Conservation (phyloP, 2,329 filamentous ascomycete species). For the Emergomyces orientalis region DNA sequence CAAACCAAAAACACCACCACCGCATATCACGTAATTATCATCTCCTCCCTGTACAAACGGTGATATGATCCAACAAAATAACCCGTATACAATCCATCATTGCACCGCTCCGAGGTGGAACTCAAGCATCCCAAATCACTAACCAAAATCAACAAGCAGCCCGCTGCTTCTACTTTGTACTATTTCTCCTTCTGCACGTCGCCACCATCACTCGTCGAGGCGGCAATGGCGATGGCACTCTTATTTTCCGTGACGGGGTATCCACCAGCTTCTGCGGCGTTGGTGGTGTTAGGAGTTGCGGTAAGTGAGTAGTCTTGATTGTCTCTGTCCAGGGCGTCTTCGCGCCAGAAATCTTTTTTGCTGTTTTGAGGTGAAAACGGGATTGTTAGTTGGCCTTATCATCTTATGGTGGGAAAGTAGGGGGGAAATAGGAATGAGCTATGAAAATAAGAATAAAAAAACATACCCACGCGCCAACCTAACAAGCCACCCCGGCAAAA, state of each 20-base stretch:
- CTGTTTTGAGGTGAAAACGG: constrained; percentile 8
- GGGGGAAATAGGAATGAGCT: not conserved
- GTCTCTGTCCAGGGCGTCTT: constrained; percentile 18
- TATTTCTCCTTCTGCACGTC: constrained; percentile 2
- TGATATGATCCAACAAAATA: not conserved
- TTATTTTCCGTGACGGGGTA: not conserved
- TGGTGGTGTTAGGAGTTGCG: not conserved
- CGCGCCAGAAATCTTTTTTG: constrained; percentile 65
- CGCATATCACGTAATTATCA: not conserved
- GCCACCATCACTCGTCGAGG: not conserved
- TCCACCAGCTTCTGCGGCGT: not conserved
- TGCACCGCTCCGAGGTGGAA: not conserved
- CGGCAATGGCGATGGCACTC: not conserved
- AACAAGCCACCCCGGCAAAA: constrained; percentile 64
- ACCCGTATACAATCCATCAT: not conserved
- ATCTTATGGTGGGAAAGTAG: not conserved
- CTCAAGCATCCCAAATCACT: not conserved
- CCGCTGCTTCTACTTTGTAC: not conserved
- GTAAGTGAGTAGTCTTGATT: not conserved
- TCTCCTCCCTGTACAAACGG: not conserved
- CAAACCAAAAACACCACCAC: not conserved
- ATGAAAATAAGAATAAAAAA: not conserved
- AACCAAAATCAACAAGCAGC: not conserved
- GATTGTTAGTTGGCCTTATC: not conserved
- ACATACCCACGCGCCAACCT: constrained; percentile 47